phyloP scores from a whole-genome alignment of 345 rosid genomes.

The Camelina neglecta region DNA sequence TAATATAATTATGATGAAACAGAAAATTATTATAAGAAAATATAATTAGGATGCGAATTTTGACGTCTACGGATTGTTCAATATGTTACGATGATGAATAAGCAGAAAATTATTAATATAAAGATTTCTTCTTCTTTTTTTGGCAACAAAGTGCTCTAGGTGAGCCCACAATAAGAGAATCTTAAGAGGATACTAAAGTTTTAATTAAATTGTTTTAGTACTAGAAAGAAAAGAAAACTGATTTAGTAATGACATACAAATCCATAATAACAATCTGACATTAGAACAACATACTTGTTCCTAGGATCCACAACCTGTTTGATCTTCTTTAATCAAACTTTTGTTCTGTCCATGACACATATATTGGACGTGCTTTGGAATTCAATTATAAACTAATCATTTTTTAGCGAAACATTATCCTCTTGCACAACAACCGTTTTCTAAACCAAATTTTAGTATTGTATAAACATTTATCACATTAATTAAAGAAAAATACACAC shows the following conservation, averaged over 20 bases:
- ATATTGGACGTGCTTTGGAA: neutral
- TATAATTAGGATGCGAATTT: too few species aligned
- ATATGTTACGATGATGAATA: too few species aligned
- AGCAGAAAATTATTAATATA: too few species aligned
- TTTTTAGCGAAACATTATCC: constrained; percentile 29
- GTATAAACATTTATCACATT: constrained; percentile 3
- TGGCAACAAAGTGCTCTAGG: neutral
- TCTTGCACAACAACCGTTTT: neutral
- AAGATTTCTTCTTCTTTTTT: too few species aligned
- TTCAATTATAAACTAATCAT: constrained; percentile 24
- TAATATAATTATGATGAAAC: too few species aligned
- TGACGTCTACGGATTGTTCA: too few species aligned
- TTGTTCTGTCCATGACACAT: constrained; percentile 42
- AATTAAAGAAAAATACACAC: neutral
- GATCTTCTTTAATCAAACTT: constrained; percentile 37
- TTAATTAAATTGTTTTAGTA: neutral
- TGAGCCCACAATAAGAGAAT: constrained; percentile 12
- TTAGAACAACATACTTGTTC: constrained; percentile 17
- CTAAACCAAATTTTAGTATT: constrained; percentile 1
- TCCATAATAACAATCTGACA: constrained; percentile 27
- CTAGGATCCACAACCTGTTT: constrained; percentile 36
- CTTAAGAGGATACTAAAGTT: constrained; percentile 3
- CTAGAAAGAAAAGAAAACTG: neutral
- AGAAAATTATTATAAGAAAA: too few species aligned
- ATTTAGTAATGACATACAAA: constrained; percentile 10